Conservation (phyloP, 2,329 filamentous ascomycete genomes). For the Cladosporium sp. region DNA sequence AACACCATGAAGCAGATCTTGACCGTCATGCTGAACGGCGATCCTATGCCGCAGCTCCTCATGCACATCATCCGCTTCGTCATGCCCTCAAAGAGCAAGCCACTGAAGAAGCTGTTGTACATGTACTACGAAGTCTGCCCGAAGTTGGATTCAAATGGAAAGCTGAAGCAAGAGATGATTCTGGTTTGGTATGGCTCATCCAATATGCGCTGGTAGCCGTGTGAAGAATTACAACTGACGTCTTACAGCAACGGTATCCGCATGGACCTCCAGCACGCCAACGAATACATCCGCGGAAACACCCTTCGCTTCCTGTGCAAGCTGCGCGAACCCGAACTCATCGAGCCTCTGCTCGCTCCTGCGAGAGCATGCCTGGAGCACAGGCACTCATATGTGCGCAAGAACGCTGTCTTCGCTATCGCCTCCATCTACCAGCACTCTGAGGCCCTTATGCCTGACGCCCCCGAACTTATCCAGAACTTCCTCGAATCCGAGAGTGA, state of each 20-base stretch:
- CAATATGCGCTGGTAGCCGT: not conserved
- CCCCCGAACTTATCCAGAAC: constrained; percentile 80
- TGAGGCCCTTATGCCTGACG: constrained; percentile 88
- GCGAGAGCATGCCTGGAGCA: constrained; percentile 90
- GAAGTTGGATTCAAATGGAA: constrained; percentile 85
- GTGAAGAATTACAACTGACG: constrained; percentile 9
- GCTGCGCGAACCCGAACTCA: constrained; percentile 88
- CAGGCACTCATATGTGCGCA: constrained; percentile 94
- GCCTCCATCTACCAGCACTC: constrained; percentile 89
- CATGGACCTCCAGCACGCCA: constrained; percentile 93
- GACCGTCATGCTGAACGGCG: constrained; percentile 96
- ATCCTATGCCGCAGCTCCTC: constrained; percentile 87
- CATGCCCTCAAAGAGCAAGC: constrained; percentile 96
- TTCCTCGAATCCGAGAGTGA: constrained; percentile 92
- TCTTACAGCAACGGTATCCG: constrained; percentile 82
- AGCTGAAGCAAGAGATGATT: constrained; percentile 99
- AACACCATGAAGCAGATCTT: constrained; percentile 81
- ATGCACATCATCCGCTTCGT: constrained; percentile 99
- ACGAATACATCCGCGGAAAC: constrained; percentile 97
- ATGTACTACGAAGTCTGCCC: constrained; percentile 99
- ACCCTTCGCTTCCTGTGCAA: constrained; percentile 98
- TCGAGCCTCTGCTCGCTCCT: constrained; percentile 90
- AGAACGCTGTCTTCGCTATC: constrained; percentile 94
- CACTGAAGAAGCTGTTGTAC: constrained; percentile 95
- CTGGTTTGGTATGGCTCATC: constrained; percentile 75